These are phyloP conservation scores for Fusarium napiforme DNA, from an alignment of 2,329 filamentous ascomycete species.

Conservation along the genomic window DNA sequence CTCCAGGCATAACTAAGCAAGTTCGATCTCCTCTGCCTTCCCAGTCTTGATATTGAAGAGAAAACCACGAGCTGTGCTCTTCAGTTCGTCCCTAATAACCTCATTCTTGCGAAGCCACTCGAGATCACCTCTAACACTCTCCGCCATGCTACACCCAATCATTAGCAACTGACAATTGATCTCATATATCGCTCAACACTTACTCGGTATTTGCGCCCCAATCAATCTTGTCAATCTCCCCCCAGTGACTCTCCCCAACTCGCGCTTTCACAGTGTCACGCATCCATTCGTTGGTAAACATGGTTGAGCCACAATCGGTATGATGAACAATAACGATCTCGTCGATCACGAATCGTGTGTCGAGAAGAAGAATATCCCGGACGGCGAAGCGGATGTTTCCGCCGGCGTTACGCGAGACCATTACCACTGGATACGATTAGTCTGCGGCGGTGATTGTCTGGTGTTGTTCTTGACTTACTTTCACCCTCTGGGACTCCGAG, in stretches of 20 bases:
- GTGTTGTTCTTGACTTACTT: neutral
- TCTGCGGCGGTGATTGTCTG: too few relatives aligned
- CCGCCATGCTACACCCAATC: neutral
- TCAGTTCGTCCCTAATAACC: fast-evolving
- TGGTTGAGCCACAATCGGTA: neutral
- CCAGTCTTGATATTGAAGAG: neutral
- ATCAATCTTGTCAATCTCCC: neutral
- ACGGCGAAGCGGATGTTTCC: neutral
- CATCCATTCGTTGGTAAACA: neutral
- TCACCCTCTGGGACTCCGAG: neutral
- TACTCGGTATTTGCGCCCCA: neutral
- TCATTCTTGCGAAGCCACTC: neutral
- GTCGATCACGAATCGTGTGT: neutral
- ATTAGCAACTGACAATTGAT: fast-evolving
- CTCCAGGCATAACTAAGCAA: neutral
- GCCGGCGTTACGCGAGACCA: neutral
- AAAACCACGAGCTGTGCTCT: neutral
- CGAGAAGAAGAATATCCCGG: neutral
- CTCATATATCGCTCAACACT: neutral
- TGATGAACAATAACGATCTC: neutral
- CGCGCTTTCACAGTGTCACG: neutral
- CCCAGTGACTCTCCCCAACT: neutral
- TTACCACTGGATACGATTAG: neutral
- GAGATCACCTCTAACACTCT: neutral
- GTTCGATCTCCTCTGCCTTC: neutral